phyloP scores from a whole-genome alignment of 495 filamentous ascomycete genomes.

The Penicillium simplicissimum region DNA sequence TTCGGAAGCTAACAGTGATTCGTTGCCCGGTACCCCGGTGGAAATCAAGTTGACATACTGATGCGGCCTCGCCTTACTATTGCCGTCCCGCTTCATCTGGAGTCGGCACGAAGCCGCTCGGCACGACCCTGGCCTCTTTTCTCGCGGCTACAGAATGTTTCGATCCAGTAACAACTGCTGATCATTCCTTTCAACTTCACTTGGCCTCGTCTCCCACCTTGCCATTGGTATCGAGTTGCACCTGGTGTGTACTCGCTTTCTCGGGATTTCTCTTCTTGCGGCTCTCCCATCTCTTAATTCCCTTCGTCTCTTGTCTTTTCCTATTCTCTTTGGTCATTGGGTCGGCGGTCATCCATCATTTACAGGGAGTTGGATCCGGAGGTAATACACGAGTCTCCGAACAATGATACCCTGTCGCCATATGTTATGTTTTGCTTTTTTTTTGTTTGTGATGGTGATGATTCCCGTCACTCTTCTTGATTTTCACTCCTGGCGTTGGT shows the following conservation, averaged over 20 bases:
- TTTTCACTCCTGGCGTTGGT: conserved; percentile 29
- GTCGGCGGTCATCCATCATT: conserved; percentile 23
- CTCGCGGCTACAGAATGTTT: background rate
- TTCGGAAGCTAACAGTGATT: conserved; percentile 9
- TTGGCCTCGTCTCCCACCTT: background rate
- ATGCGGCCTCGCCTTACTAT: conserved; percentile 6
- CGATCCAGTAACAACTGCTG: background rate
- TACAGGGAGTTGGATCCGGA: conserved; percentile 43
- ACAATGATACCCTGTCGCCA: conserved; percentile 49
- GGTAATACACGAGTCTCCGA: conserved; percentile 52
- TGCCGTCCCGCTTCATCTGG: background rate
- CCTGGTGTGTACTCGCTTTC: conserved; percentile 13
- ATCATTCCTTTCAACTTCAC: background rate
- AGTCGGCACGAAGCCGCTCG: background rate
- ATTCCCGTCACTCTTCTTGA: conserved; percentile 9
- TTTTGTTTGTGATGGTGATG: too few relatives aligned
- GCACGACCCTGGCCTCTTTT: background rate
- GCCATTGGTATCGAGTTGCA: conserved; percentile 7
- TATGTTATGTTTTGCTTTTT: conserved; percentile 26
- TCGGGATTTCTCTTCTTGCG: background rate
- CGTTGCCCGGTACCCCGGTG: conserved; percentile 25
- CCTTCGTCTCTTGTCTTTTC: conserved; percentile 15
- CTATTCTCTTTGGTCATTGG: conserved; percentile 29
- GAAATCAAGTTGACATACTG: conserved; percentile 46
- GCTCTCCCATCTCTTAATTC: background rate